Base-by-base conservation (phyloP, 352 stramenopile species). In the Pythium rishiriense region DNA sequence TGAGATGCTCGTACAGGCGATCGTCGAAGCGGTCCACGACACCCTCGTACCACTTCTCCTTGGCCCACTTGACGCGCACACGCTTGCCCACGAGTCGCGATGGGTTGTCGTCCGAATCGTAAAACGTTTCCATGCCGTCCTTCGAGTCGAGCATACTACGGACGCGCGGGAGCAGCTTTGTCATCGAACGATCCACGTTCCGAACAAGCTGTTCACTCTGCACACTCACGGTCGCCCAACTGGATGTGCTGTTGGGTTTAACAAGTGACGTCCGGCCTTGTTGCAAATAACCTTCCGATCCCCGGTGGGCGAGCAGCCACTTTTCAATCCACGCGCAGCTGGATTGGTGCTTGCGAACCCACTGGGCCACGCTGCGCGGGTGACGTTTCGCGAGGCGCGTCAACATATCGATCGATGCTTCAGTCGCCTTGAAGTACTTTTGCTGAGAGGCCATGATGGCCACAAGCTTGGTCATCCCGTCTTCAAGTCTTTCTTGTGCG, bases 21-120 rank as follows among this genome's bases (percentile, higher is more conserved):
- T 92, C 83, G 57, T 96, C 80, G 62, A 94, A 96, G 29, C 75
- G 71, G 58, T 91, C 72, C 12, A 96, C 86, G 29, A 52, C 58
- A 14, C 88, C 88, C 72, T 93, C 82, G 52, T 96, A 96, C 86
- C 86, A 96, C 62, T 95, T 94, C 58, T 96, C 86, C 46, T 93
- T 92, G 22, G 86, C 86, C 88, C 88, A 96, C 60, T 95, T 96
- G 19, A 96, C 88, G 28, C 83, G 80, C 43, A 96, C 84, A 8
- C 85, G 86, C 55, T 91, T 90, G 29, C 86, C 86, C 0, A 96
- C 85, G 58, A 96, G 85, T 2, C 83, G 83, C 62, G 76, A 65
- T 25, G 88, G 88, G 39, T 96, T 94, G 69, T 96, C 88, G 59
- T 96, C 88, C 57, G 86, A 95, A 57, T 95, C 87, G 69, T 96